phyloP scores from a whole-genome alignment of 345 rosid genomes.

The Acer negundo region DNA sequence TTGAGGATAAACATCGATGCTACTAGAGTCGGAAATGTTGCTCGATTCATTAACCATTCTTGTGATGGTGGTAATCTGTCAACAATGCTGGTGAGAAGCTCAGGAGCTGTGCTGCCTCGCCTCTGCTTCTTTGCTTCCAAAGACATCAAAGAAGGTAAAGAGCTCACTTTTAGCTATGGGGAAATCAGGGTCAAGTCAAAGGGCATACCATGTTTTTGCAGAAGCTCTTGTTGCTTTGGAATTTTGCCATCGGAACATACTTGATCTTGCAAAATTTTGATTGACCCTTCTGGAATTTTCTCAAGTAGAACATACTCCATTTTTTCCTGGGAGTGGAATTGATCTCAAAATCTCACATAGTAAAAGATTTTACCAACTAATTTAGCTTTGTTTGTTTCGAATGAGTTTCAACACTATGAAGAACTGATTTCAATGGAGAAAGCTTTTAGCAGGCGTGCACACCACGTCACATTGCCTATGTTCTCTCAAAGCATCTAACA shows the following conservation, averaged over 20 bases:
- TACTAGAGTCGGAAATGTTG: slow-evolving; percentile 72
- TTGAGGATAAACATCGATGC: slow-evolving; percentile 85
- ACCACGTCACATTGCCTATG: too few relatives aligned
- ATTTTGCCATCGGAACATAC: slow-evolving; percentile 74
- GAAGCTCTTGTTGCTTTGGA: slow-evolving; percentile 67
- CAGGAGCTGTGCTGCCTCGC: slow-evolving; percentile 66
- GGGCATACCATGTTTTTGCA: slow-evolving; percentile 70
- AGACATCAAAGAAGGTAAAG: slow-evolving; percentile 62
- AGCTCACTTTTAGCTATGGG: slow-evolving; percentile 84
- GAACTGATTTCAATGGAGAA: not conserved
- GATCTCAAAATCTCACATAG: not conserved
- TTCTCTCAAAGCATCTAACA: too few relatives aligned
- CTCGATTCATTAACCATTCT: slow-evolving; percentile 87
- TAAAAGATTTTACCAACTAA: not conserved
- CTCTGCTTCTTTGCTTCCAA: slow-evolving; percentile 84
- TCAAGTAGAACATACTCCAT: not conserved
- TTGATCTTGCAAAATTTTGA: slow-evolving; percentile 18
- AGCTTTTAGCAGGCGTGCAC: not conserved
- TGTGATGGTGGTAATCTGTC: slow-evolving; percentile 86
- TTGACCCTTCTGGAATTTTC: too few relatives aligned
- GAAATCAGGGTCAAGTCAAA: slow-evolving; percentile 46
- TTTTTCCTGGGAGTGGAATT: not conserved
- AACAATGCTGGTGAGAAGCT: slow-evolving; percentile 56
- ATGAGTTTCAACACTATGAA: not conserved
- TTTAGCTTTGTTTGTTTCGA: not conserved